Evolutionary conservation across 73 alveolate species (phyloP).

Genomic region (Symbiodinium pilosum): DNA sequence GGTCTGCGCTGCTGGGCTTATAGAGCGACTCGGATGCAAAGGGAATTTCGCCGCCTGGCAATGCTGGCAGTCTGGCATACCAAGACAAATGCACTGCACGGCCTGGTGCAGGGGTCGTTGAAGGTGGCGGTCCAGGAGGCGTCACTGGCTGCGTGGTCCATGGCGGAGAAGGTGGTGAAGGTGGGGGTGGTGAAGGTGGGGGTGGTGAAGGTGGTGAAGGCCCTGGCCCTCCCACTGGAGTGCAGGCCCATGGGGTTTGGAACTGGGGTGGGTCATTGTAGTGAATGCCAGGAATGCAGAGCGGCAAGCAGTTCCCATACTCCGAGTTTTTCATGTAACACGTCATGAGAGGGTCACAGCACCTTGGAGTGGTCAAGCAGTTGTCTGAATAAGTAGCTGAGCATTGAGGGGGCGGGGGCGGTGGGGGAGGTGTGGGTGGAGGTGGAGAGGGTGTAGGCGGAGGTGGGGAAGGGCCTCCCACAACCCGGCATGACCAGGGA

Average conservation of each 20-base stretch:
- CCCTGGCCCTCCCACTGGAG: constrained; percentile 38
- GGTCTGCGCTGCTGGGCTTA: constrained; percentile 60
- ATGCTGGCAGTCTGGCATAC: not conserved
- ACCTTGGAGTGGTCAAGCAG: constrained; percentile 48
- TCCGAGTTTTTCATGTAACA: constrained; percentile 60
- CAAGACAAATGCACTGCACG: not conserved
- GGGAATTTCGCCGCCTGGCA: constrained; percentile 56
- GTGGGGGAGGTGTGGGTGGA: not conserved
- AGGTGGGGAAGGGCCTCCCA: constrained; percentile 29
- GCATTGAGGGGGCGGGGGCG: constrained; percentile 42
- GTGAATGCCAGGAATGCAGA: constrained; percentile 30
- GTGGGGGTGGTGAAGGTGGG: not conserved
- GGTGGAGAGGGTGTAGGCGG: constrained; percentile 31
- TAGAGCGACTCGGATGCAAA: constrained; percentile 29
- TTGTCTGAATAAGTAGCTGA: constrained; percentile 27
- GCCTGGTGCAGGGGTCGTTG: constrained; percentile 38
- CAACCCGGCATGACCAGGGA: constrained; percentile 59
- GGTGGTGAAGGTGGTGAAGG: constrained; percentile 6
- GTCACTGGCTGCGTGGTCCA: not conserved
- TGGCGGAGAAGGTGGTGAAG: constrained; percentile 23
- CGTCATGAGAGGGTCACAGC: constrained; percentile 31
- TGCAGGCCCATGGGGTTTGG: constrained; percentile 50
- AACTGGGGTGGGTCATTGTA: constrained; percentile 67
- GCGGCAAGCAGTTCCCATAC: constrained; percentile 52
- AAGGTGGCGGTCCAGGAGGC: constrained; percentile 6